These are phyloP conservation scores for Trametes gibbosa DNA, from an alignment of 768 basidiomycete genomes.

Conservation along the genomic window DNA sequence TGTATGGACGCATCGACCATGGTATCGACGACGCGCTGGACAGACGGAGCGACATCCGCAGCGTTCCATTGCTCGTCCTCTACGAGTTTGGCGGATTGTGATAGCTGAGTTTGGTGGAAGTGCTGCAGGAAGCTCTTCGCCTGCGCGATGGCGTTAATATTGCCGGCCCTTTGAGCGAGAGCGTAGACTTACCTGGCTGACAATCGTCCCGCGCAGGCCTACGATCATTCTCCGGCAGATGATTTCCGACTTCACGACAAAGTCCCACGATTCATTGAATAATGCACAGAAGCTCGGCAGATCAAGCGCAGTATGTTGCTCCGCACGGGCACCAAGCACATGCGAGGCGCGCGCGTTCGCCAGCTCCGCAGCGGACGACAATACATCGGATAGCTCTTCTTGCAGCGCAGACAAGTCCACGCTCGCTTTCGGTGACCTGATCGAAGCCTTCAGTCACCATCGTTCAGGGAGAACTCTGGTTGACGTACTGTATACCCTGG, in stretches of 20 bases:
- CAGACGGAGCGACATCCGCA: slow-evolving; percentile 59
- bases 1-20: slow-evolving; percentile 79
- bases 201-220: slow-evolving; percentile 80
- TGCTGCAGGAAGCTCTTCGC: slow-evolving; percentile 83
- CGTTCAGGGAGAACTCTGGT: too few relatives aligned
- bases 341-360: slow-evolving; percentile 81
- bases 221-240: slow-evolving; percentile 91
- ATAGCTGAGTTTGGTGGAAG: slow-evolving; percentile 82
- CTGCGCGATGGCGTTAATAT: slow-evolving; percentile 33
- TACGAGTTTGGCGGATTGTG: slow-evolving; percentile 81
- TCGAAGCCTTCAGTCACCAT: neutral
- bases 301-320: slow-evolving; percentile 73
- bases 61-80: slow-evolving; percentile 96
- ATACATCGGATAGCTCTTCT: slow-evolving; percentile 72
- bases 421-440: slow-evolving; percentile 39
- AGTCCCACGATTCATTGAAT: slow-evolving; percentile 85
- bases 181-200: slow-evolving; percentile 59
- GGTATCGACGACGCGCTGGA: slow-evolving; percentile 72
- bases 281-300: slow-evolving; percentile 74
- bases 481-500: slow-evolving; percentile 42
- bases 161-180: slow-evolving; percentile 1
- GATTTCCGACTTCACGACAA: slow-evolving; percentile 85
- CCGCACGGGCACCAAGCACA: slow-evolving; percentile 71
- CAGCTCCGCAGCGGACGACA: slow-evolving; percentile 80
- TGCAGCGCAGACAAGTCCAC: slow-evolving; percentile 46